phyloP scores from a whole-genome alignment of 306 rosid genomes.

The Vigna reflexopilosa region DNA sequence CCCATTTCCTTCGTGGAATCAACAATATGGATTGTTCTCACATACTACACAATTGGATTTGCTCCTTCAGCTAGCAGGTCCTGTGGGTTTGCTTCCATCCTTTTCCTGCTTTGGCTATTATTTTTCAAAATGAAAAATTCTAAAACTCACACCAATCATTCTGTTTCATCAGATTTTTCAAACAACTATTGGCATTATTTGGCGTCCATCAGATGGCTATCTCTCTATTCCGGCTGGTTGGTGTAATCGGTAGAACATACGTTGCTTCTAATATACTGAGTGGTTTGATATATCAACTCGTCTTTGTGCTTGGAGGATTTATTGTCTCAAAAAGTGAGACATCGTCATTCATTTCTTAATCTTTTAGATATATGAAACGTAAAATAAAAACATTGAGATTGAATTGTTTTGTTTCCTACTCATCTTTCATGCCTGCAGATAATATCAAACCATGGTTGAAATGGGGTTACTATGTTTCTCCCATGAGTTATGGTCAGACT shows the following conservation, averaged over 20 bases:
- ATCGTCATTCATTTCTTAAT: slow-evolving; percentile 26
- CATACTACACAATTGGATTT: slow-evolving; percentile 82
- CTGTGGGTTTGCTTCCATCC: slow-evolving; percentile 16
- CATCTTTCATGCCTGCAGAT: slow-evolving; percentile 51
- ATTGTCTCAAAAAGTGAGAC: slow-evolving; percentile 57
- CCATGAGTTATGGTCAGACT: slow-evolving; percentile 93
- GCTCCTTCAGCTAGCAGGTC: slow-evolving; percentile 85
- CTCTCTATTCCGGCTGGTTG: slow-evolving; percentile 68
- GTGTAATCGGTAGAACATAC: slow-evolving; percentile 61
- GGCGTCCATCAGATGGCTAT: slow-evolving; percentile 73
- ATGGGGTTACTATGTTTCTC: slow-evolving; percentile 82
- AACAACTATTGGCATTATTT: slow-evolving; percentile 60
- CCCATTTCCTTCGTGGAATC: slow-evolving; percentile 77
- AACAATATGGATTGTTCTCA: slow-evolving; percentile 70
- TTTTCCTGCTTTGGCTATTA: not conserved
- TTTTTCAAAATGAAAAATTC: not conserved
- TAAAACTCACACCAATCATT: not conserved
- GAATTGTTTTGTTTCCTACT: not conserved
- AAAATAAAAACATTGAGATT: not conserved
- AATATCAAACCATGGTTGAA: slow-evolving; percentile 72
- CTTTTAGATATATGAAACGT: not conserved
- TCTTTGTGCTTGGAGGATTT: slow-evolving; percentile 72
- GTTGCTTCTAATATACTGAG: slow-evolving; percentile 61
- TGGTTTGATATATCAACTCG: slow-evolving; percentile 52
- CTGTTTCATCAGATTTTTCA: slow-evolving; percentile 59